Evolutionary conservation across 2,329 filamentous ascomycete species (phyloP).

Genomic region (Phaeosphaeriaceae sp.): DNA sequence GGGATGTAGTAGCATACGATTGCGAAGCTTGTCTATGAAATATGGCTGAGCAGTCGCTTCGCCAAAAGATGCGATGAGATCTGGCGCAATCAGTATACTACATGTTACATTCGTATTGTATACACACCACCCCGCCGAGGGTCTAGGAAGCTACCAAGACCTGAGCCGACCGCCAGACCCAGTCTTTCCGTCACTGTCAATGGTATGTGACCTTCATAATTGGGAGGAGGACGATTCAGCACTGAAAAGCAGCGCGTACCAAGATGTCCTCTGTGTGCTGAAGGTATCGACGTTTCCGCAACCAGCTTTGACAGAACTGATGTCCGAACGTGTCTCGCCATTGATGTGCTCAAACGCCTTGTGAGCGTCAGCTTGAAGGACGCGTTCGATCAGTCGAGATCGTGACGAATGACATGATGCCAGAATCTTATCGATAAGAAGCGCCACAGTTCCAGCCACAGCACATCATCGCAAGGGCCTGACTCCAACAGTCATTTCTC

Average conservation of each 20-base stretch:
- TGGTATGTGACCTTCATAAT: conserved; percentile 92
- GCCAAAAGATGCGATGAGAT: conserved; percentile 92
- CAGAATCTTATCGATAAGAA: conserved; percentile 22
- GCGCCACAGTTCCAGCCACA: conserved; percentile 26
- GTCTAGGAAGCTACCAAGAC: conserved; percentile 68
- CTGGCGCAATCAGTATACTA: conserved; percentile 51
- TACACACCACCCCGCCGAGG: conserved; percentile 76
- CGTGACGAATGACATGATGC: conserved; percentile 13
- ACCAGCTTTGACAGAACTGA: conserved; percentile 15
- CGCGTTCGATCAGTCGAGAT: not conserved
- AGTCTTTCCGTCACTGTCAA: conserved; percentile 79
- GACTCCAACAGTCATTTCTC: not conserved
- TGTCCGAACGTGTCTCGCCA: conserved; percentile 23
- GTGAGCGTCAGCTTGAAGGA: not conserved
- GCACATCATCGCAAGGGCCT: conserved; percentile 4
- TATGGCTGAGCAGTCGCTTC: conserved; percentile 94
- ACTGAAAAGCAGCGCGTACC: conserved; percentile 71
- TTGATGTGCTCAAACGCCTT: conserved; percentile 5
- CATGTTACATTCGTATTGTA: not conserved
- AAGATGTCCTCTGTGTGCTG: not conserved
- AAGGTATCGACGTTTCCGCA: not conserved
- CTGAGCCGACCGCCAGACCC: conserved; percentile 70
- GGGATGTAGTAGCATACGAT: conserved; percentile 84
- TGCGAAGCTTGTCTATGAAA: conserved; percentile 90
- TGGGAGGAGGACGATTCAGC: conserved; percentile 82